phyloP scores from a whole-genome alignment of 2,329 filamentous ascomycete genomes.

The Alternaria longipes region DNA sequence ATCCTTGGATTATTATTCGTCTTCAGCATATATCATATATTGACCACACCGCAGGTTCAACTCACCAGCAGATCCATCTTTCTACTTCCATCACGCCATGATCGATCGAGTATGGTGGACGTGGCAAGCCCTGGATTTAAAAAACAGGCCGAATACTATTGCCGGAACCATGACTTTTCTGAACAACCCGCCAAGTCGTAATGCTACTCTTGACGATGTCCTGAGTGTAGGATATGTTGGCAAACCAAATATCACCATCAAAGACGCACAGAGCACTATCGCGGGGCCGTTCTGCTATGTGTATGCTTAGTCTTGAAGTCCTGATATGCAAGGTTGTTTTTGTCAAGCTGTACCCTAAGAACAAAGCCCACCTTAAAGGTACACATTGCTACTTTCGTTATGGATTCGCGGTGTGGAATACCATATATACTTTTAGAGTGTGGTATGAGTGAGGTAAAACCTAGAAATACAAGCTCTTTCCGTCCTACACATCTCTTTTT shows the following conservation, averaged over 20 bases:
- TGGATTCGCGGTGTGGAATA: neutral
- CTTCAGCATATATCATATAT: neutral
- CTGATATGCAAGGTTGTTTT: neutral
- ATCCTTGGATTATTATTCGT: neutral
- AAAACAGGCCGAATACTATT: neutral
- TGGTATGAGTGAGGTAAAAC: neutral
- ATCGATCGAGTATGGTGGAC: neutral
- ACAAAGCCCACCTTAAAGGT: neutral
- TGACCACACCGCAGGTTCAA: neutral
- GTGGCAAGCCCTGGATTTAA: neutral
- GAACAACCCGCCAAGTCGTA: neutral
- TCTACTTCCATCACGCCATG: neutral
- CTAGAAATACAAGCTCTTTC: neutral
- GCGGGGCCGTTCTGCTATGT: conserved; percentile 50
- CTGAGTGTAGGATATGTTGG: conserved; percentile 20
- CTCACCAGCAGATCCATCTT: neutral
- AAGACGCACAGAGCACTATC: conserved; percentile 50
- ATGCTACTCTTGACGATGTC: neutral
- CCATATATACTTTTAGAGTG: neutral
- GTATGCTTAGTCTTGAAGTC: conserved; percentile 39
- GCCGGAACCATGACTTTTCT: neutral
- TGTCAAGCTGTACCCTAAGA: neutral
- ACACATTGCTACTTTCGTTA: neutral
- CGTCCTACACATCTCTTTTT: neutral
- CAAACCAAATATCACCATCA: conserved; percentile 39